Percentiles rank a stretch among this genome's conserved stretches.
These are phyloP conservation scores for Lactifluus echinatus DNA, from an alignment of 768 basidiomycete species.

Conservation along the genomic window DNA sequence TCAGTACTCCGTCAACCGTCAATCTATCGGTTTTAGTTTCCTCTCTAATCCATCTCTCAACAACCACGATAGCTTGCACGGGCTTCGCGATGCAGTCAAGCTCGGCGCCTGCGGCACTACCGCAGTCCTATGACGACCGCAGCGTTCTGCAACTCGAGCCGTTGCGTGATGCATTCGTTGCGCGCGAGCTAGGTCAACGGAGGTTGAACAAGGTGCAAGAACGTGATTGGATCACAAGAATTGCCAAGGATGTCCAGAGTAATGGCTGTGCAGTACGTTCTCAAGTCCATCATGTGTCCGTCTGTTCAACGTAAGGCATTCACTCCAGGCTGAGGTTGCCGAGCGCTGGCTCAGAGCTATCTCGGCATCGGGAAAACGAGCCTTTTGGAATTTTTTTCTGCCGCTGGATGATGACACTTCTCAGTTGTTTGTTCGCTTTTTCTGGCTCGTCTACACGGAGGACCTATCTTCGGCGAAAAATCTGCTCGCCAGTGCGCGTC, in stretches of 20 bases:
- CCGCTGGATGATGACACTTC: background rate
- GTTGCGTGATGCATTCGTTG: slow-evolving; percentile 1
- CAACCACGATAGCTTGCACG: background rate
- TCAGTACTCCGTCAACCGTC: background rate
- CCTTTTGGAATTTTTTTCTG: background rate
- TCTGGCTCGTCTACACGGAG: slow-evolving; percentile 19
- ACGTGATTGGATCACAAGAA: background rate
- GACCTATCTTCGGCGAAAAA: background rate
- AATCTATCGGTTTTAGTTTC: background rate
- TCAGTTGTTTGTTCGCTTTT: slow-evolving; percentile 24
- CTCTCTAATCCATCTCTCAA: background rate
- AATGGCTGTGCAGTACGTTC: slow-evolving; percentile 8
- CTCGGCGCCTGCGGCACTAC: background rate
- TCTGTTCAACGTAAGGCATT: background rate
- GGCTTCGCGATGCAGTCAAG: background rate
- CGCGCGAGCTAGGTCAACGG: background rate
- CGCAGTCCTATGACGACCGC: background rate
- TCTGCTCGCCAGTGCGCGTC: slow-evolving; percentile 11
- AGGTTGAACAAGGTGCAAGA: slow-evolving; percentile 7
- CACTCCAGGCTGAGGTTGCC: background rate
- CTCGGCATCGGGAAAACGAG: slow-evolving; percentile 1
- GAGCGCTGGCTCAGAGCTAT: slow-evolving; percentile 7
- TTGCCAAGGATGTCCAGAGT: background rate
- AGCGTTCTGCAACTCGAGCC: background rate
- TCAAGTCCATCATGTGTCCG: background rate